Conservation (phyloP, 352 stramenopile species). For the Globisporangium mamillatum region DNA sequence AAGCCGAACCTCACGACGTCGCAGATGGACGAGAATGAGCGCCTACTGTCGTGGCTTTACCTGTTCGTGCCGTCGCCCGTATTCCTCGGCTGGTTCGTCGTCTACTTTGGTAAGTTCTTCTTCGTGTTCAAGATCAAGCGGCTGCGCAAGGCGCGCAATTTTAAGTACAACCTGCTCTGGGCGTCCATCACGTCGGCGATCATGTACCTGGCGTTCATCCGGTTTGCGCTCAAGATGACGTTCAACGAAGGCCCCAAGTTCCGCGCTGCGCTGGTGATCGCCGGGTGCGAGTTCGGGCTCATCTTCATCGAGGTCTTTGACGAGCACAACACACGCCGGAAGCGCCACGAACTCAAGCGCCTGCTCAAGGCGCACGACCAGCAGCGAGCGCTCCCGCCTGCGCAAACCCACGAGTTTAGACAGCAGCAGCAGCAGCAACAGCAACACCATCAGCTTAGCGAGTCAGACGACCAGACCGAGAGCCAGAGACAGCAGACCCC, state of each 20-base stretch:
- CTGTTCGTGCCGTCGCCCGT: slow-evolving; percentile 70
- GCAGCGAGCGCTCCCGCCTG: slow-evolving; percentile 13
- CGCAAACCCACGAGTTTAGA: background rate
- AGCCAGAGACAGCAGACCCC: slow-evolving; percentile 25
- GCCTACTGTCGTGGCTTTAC: slow-evolving; percentile 72
- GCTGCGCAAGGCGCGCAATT: slow-evolving; percentile 71
- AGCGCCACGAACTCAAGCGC: slow-evolving; percentile 57
- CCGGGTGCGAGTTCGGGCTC: slow-evolving; percentile 62
- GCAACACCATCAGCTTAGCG: background rate
- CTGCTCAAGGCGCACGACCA: slow-evolving; percentile 41
- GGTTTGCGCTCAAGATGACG: slow-evolving; percentile 56
- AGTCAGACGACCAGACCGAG: slow-evolving; percentile 8
- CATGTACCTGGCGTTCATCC: slow-evolving; percentile 56
- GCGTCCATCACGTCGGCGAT: slow-evolving; percentile 47
- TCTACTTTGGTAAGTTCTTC: slow-evolving; percentile 83
- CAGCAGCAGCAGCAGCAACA: background rate
- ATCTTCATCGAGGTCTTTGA: slow-evolving; percentile 75
- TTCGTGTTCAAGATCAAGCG: slow-evolving; percentile 76
- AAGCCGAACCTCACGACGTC: slow-evolving; percentile 44
- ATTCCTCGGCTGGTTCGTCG: slow-evolving; percentile 62
- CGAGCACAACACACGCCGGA: slow-evolving; percentile 52
- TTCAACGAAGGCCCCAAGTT: slow-evolving; percentile 58
- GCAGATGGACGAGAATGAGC: slow-evolving; percentile 70
- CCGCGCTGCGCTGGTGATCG: slow-evolving; percentile 54
- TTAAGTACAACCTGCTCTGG: slow-evolving; percentile 82